These are phyloP conservation scores for Inga leiocalycina DNA, from an alignment of 306 rosid species.

Conservation along the genomic window DNA sequence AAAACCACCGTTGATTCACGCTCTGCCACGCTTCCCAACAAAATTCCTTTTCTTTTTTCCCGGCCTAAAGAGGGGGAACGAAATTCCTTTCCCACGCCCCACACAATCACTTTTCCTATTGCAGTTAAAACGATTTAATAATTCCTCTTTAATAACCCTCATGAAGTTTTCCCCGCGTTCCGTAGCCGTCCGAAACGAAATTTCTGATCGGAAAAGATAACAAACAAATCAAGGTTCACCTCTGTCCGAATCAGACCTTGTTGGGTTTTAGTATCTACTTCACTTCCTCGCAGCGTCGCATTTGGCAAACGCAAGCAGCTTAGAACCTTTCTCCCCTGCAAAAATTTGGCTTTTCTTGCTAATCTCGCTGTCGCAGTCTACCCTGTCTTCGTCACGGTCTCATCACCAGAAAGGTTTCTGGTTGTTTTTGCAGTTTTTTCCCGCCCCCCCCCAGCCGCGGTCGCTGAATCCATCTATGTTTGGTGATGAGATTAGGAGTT, in stretches of 20 bases:
- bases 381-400: conserved; percentile 23
- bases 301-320: conserved; percentile 5
- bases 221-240: conserved; percentile 14
- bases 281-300: neutral
- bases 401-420: neutral
- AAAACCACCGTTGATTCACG: conserved; percentile 36
- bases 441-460: conserved; percentile 1
- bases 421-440: neutral
- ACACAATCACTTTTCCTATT: conserved; percentile 11
- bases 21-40: conserved; percentile 42
- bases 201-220: conserved; percentile 34
- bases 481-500: conserved; percentile 47
- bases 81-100: conserved; percentile 73
- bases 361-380: conserved; percentile 28
- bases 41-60: conserved; percentile 61
- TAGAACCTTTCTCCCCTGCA: neutral
- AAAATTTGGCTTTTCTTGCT: neutral
- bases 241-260: conserved; percentile 41
- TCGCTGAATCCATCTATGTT: conserved; percentile 48
- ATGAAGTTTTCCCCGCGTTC: conserved; percentile 42
- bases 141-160: neutral
- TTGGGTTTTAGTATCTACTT: neutral
- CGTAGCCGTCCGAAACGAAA: neutral
- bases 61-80: neutral
- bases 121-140: neutral